Evolutionary conservation across 2,329 filamentous ascomycete genomes (phyloP).

Genomic region (Colletotrichum sidae): DNA sequence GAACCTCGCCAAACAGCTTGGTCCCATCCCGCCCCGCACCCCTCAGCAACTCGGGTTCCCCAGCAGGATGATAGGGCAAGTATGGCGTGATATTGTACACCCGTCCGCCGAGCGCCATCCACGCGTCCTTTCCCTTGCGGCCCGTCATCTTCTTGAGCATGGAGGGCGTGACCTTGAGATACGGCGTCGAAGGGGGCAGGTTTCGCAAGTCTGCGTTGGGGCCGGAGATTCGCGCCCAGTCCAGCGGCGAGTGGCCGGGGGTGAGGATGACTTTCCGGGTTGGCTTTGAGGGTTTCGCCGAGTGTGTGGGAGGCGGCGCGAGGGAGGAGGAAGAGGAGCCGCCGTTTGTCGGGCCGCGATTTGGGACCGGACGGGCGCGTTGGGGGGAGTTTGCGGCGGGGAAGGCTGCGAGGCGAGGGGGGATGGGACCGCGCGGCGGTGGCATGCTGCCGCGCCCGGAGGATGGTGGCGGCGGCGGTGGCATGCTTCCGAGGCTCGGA

Average conservation of each 20-base stretch:
- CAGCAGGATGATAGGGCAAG: constrained; percentile 89
- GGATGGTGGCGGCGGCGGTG: constrained; percentile 29
- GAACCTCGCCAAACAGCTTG: constrained; percentile 73
- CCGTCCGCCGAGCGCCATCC: constrained; percentile 88
- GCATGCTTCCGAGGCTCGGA: constrained; percentile 34
- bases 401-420: constrained; percentile 35
- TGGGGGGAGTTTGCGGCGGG: constrained; percentile 40
- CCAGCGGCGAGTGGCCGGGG: constrained; percentile 94
- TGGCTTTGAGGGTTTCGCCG: constrained; percentile 63
- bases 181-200: constrained; percentile 61
- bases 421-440: constrained; percentile 41
- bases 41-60: constrained; percentile 77
- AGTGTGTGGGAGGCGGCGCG: constrained; percentile 67
- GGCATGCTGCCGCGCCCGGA: constrained; percentile 39
- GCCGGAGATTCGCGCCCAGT: constrained; percentile 87
- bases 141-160: constrained; percentile 84
- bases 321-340: constrained; percentile 53
- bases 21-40: constrained; percentile 72
- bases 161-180: constrained; percentile 83
- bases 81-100: constrained; percentile 97
- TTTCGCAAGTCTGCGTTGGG: constrained; percentile 76
- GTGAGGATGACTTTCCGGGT: constrained; percentile 81
- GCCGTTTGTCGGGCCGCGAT: constrained; percentile 48
- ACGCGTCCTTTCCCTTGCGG: constrained; percentile 85
- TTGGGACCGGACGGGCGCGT: constrained; percentile 43